A percentile compares a stretch with the other conserved stretches of the same genome.
Evolutionary conservation across 2,329 filamentous ascomycete genomes (phyloP).

Genomic region (Hypomyces perniciosus): DNA sequence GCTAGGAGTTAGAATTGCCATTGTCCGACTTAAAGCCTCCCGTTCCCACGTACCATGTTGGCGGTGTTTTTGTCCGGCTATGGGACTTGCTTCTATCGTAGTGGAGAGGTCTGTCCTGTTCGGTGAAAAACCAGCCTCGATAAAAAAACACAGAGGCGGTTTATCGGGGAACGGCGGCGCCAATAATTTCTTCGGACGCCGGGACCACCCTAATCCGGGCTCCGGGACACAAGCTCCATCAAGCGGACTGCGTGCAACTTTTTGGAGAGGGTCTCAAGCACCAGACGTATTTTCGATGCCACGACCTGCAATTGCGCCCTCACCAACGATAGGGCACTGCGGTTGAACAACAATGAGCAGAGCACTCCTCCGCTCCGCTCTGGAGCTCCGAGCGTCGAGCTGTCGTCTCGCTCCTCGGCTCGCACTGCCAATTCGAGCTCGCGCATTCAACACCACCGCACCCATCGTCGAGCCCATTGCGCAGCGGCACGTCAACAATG

Average conservation of each 20-base stretch:
- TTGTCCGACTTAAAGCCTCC: neutral
- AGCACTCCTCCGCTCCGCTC: constrained; percentile 55
- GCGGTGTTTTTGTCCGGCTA: constrained; percentile 8
- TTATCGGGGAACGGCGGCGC: constrained; percentile 16
- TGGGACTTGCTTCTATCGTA: constrained; percentile 9
- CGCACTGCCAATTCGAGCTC: constrained; percentile 31
- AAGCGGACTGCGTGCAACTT: constrained; percentile 9
- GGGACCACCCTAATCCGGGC: constrained; percentile 31
- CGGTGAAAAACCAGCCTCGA: constrained; percentile 22
- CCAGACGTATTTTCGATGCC: neutral
- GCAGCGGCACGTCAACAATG: constrained; percentile 31
- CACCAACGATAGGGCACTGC: constrained; percentile 13
- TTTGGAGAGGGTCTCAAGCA: constrained; percentile 8
- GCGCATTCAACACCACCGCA: constrained; percentile 43
- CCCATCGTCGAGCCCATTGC: constrained; percentile 41
- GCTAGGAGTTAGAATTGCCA: constrained; percentile 21
- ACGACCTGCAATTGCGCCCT: constrained; percentile 20
- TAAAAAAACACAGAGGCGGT: constrained; percentile 26
- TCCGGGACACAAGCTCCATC: too few species aligned
- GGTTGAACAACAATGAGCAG: constrained; percentile 43
- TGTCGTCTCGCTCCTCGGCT: constrained; percentile 20
- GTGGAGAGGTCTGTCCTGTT: constrained; percentile 2
- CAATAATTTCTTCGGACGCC: constrained; percentile 21
- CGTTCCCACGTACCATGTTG: constrained; percentile 28
- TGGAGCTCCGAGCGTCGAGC: constrained; percentile 50